These are phyloP conservation scores for Pleurozium schreberi DNA, from an alignment of 225 moss, liverwort and hornwort species.

Conservation along the genomic window DNA sequence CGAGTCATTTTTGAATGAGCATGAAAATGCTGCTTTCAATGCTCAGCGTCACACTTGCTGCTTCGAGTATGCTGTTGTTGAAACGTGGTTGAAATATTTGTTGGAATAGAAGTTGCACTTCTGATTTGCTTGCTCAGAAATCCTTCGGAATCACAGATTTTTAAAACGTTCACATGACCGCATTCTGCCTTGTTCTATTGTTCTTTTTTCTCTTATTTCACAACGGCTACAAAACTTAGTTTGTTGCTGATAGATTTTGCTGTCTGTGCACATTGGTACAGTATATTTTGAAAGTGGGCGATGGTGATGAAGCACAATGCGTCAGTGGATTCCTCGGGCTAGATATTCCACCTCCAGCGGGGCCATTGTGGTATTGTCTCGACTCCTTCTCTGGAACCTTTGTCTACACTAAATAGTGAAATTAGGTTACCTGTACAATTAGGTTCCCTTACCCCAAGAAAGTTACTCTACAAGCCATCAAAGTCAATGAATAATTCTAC, in stretches of 20 bases:
- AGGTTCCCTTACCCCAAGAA: too few relatives aligned
- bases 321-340: conserved; percentile 85
- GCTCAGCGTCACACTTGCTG: neutral
- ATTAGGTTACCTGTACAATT: too few relatives aligned
- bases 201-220: neutral
- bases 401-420: neutral
- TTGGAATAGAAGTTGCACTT: neutral
- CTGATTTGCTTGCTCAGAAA: neutral
- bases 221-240: neutral
- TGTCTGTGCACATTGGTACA: neutral
- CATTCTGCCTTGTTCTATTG: neutral
- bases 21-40: neutral
- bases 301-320: conserved; percentile 75
- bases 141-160: neutral
- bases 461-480: too few relatives aligned
- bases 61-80: neutral
- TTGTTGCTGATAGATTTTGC: neutral
- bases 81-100: neutral
- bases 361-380: conserved; percentile 72
- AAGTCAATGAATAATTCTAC: too few relatives aligned
- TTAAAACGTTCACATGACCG: too few relatives aligned
- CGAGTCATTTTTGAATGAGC: neutral
- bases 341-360: conserved; percentile 70
- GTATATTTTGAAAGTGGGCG: conserved; percentile 78
- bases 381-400: neutral